Evolutionary conservation across 1,139 yeast species (phyloP), one percentile per base, ranked within the genome.

Genomic region (Pichia norvegensis): DNA sequence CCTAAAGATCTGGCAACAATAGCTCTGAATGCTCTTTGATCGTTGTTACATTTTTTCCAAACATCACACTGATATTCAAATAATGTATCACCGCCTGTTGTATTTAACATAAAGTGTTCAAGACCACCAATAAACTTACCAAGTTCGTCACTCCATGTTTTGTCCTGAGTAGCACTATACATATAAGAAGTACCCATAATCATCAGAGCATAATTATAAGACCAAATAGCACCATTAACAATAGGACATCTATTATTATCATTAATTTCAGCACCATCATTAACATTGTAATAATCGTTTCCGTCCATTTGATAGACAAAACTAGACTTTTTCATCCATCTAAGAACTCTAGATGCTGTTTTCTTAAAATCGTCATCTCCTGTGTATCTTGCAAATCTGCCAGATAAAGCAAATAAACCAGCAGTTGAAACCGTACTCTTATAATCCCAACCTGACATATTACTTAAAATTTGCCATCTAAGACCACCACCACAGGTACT

Each of bases 381-480:
- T 0, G 96, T 87, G 65, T 76, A 90, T 57, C 96, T 73, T 9
- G 92, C 94, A 54, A 90, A 72, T 59, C 97, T 74, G 2, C 96
- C 92, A 29, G 88, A 95, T 46, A 90, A 66, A 56, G 87, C 85
- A 77, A 88, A 88, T 51, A 90, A 69, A 58, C 95, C 87, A 17
- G 97, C 97, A 60, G 87, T 90, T 20, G 95, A 78, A 48, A 90
- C 92, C 11, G 94, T 71, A 64, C 88, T 88, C 67, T 90, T 90
- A 63, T 90, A 90, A 65, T 85, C 85, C 64, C 88, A 90, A 54
- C 97, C 97, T 10, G 88, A 74, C 65, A 90, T 90, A 95, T 95
- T 88, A 51, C 84, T 77, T 69, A 85, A 87, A 61, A 90, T 90
- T 67, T 90, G 97, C 97, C 97, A 90, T 68, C 97, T 76, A 52